phyloP scores from a whole-genome alignment of 2,329 filamentous ascomycete genomes.

The Trichoderma koningiopsis region DNA sequence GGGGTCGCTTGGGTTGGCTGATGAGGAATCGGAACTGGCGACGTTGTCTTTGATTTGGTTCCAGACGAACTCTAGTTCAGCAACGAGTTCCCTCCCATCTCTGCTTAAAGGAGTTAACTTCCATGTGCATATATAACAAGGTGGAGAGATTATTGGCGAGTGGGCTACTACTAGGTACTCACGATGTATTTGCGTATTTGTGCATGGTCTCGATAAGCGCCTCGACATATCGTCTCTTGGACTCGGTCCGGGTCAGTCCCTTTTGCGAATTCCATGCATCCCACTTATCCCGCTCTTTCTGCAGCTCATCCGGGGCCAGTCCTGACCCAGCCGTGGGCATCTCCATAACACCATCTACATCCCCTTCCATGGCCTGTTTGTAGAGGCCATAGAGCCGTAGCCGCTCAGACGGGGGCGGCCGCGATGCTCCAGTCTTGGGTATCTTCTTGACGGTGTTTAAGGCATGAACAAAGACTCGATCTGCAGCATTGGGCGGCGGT shows the following conservation, averaged over 20 bases:
- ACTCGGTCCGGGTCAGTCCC: conserved; percentile 82
- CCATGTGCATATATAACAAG: not conserved
- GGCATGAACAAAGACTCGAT: conserved; percentile 98
- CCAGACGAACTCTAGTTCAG: conserved; percentile 98
- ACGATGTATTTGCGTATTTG: conserved; percentile 85
- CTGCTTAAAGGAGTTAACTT: conserved; percentile 39
- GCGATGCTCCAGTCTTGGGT: conserved; percentile 84
- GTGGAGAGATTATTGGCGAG: not conserved
- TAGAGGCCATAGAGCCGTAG: conserved; percentile 96
- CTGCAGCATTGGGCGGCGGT: conserved; percentile 48
- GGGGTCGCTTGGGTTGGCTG: conserved; percentile 49
- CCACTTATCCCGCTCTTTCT: conserved; percentile 71
- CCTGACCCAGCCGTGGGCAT: conserved; percentile 62
- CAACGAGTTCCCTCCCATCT: conserved; percentile 83
- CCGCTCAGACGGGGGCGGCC: conserved; percentile 82
- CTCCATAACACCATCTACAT: conserved; percentile 92
- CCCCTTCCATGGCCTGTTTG: conserved; percentile 98
- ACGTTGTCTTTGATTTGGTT: conserved; percentile 92
- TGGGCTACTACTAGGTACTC: conserved; percentile 29
- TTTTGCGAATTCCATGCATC: conserved; percentile 94
- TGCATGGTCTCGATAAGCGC: conserved; percentile 97
- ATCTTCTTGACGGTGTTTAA: conserved; percentile 99
- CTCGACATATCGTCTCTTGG: conserved; percentile 91
- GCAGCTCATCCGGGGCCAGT: conserved; percentile 55
- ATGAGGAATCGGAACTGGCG: conserved; percentile 62